phyloP scores from a whole-genome alignment of 2,329 filamentous ascomycete genomes.

The Trichoderma sp. region DNA sequence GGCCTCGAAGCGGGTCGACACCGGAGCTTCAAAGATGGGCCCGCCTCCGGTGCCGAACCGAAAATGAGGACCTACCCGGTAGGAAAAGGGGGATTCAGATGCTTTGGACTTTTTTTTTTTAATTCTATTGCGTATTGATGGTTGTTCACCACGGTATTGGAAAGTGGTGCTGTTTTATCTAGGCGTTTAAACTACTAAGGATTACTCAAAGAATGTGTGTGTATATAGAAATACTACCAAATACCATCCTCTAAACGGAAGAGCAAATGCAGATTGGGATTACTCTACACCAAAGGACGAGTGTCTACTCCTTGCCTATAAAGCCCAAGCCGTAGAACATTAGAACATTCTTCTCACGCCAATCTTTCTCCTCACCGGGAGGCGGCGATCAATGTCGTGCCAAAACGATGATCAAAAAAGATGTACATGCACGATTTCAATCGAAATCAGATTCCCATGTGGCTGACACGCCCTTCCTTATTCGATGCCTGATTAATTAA shows the following conservation, averaged over 20 bases:
- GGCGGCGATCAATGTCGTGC: not conserved
- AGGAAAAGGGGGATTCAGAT: not conserved
- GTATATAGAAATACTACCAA: not conserved
- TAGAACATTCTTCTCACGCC: not conserved
- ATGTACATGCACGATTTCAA: not conserved
- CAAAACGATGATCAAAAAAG: not conserved
- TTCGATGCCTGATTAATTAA: not conserved
- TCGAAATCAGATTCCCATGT: not conserved
- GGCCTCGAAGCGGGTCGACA: constrained; percentile 66
- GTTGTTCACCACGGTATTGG: not conserved
- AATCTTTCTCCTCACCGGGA: not conserved
- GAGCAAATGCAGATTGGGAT: not conserved
- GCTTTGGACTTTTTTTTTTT: not conserved
- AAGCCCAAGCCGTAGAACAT: not conserved
- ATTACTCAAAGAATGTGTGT: not conserved
- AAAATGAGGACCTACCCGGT: constrained; percentile 21
- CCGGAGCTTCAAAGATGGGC: constrained; percentile 39
- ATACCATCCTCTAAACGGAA: not conserved
- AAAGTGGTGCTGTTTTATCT: not conserved
- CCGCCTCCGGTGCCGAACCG: constrained; percentile 37
- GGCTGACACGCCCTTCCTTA: not conserved
- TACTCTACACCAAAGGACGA: not conserved
- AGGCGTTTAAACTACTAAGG: not conserved
- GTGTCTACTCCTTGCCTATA: not conserved
- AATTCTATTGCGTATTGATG: not conserved